A percentile compares a stretch with the other conserved stretches of the same genome.
These are phyloP conservation scores for Starmerella roubikii DNA, from an alignment of 805 yeast genomes.

Conservation along the genomic window DNA sequence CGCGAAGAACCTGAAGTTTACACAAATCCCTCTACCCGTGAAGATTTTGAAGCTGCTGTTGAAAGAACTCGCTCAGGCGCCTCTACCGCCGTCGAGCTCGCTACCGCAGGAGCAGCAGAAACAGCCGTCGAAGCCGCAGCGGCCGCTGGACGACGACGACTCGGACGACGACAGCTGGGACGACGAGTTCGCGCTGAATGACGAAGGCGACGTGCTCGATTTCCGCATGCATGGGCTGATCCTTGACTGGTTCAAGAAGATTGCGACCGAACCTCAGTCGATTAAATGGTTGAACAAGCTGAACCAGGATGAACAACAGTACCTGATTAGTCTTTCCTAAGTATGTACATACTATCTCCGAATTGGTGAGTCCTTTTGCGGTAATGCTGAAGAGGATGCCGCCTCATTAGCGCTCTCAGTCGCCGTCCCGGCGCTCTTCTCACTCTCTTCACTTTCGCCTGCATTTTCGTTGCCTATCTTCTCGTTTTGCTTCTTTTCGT, in stretches of 20 bases:
- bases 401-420: not conserved
- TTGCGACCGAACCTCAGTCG: slow-evolving; percentile 11
- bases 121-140: not conserved
- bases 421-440: too few species aligned
- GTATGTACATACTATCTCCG: not conserved
- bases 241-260: slow-evolving; percentile 21
- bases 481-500: not conserved
- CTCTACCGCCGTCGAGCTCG: slow-evolving; percentile 27
- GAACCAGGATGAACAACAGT: slow-evolving; percentile 9
- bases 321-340: not conserved
- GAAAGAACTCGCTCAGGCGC: slow-evolving; percentile 50
- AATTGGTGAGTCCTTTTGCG: not conserved
- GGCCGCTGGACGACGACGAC: not conserved
- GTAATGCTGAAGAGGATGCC: not conserved
- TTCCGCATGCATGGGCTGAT: slow-evolving; percentile 19
- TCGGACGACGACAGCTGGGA: slow-evolving; percentile 32
- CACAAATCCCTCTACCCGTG: slow-evolving; percentile 51
- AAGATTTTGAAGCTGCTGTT: slow-evolving; percentile 62
- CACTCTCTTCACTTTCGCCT: too few species aligned
- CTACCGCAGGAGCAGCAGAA: slow-evolving; percentile 20
- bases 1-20: slow-evolving; percentile 49
- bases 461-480: not conserved
- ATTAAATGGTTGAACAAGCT: slow-evolving; percentile 16
- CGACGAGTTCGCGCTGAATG: slow-evolving; percentile 22
- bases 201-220: slow-evolving; percentile 20